Base-by-base conservation (phyloP, 73 alveolate species). In the Breviolum minutum region DNA sequence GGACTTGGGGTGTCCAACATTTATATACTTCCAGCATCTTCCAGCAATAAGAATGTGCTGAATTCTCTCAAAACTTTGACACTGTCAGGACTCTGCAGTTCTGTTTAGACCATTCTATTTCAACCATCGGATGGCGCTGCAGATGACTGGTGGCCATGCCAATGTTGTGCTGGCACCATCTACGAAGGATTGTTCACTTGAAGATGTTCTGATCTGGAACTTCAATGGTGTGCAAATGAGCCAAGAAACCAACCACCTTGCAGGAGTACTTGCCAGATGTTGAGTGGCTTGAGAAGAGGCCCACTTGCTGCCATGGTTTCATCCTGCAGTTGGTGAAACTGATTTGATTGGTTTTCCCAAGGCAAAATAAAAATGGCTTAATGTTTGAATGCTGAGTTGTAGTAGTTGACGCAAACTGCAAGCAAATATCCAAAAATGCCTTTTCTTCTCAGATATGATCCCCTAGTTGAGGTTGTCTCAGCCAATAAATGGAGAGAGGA, bases 141-240 rank as follows among this genome's bases (percentile, higher is more conserved):
- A 92, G 98, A 92, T 92, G 98, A 92, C 98, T 24, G 98, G 98
- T 3, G 98, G 98, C 91, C 98, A 92, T 63, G 98, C 91, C 90
- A 73, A 80, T n/a, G 98, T 92, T 20, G 98, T 92, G 82, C 54
- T 92, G 77, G 98, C 98, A 24, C 98, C 98, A 20, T 73, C 91
- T 29, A 92, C 98, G 32, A 61, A 92, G 98, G 98, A 74, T 19
- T 11, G 87, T 30, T 48, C 40, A 11, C 71, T 82, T 40, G 69
- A 40, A 0, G 91, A 48, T 27, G 20, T 29, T 71, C 29, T 8
- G 10, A 8, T 71, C 12, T 20, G 40, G 30, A 13, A 20, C 26
- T 19, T 73, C 40, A 24, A 73, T n/a, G 32, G 68, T 40, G 54
- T 40, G 54, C 54, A 40, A 0, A 40, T 40, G 54, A 40, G 54